These are phyloP conservation scores for Syzygium malaccense DNA, from an alignment of 441 rosid species.

Conservation along the genomic window DNA sequence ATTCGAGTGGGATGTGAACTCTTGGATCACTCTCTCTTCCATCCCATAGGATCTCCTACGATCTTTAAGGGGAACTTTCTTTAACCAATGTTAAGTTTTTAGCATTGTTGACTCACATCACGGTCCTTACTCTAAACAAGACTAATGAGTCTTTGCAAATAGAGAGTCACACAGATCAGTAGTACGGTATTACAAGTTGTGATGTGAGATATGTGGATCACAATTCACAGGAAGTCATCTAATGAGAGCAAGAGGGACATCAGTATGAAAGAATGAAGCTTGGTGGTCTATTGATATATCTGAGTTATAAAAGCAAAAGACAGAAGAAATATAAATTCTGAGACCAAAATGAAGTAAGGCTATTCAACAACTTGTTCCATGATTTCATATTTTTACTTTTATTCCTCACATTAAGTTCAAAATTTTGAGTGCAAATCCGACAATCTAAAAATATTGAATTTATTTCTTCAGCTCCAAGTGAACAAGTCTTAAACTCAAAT, in stretches of 20 bases:
- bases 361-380: neutral
- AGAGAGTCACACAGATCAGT: neutral
- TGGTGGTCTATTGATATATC: neutral
- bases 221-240: neutral
- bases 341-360: neutral
- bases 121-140: neutral
- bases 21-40: no score
- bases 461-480: no score
- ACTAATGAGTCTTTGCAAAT: neutral
- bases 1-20: no score
- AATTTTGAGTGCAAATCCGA: no score
- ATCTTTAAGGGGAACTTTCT: no score
- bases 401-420: no score
- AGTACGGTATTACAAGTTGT: no score
- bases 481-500: neutral
- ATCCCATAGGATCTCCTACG: no score
- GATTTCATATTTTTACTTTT: neutral
- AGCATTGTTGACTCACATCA: neutral
- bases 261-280: neutral
- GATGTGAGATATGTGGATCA: no score
- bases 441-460: no score
- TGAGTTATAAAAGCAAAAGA: neutral
- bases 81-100: no score
- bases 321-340: neutral
- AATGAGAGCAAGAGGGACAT: neutral